Conservation (phyloP, 768 basidiomycete genomes). For the Astraeus odoratus region DNA sequence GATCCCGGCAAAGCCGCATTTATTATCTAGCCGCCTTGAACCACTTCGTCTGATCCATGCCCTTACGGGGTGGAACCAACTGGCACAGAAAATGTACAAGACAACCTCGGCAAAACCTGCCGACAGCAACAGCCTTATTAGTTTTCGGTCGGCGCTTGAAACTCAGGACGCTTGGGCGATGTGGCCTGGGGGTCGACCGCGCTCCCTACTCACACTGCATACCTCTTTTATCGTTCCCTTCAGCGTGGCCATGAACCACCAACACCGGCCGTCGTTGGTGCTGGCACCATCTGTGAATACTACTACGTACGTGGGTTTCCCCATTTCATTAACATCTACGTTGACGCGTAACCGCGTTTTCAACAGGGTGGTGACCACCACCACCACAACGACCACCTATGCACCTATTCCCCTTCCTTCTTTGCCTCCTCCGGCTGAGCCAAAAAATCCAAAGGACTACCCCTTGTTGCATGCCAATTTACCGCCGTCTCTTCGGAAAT, state of each 20-base stretch:
- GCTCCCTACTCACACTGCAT: slow-evolving; percentile 17
- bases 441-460: slow-evolving; percentile 74
- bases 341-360: slow-evolving; percentile 20
- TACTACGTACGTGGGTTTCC: slow-evolving; percentile 54
- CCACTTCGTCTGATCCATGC: too few relatives aligned
- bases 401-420: slow-evolving; percentile 80
- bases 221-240: slow-evolving; percentile 20
- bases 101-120: slow-evolving; percentile 19
- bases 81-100: slow-evolving; percentile 2
- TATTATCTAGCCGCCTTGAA: too few relatives aligned
- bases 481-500: slow-evolving; percentile 65
- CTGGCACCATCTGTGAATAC: slow-evolving; percentile 81
- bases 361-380: slow-evolving; percentile 80
- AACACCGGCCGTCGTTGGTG: slow-evolving; percentile 58
- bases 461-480: slow-evolving; percentile 70
- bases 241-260: slow-evolving; percentile 48
- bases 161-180: slow-evolving; percentile 17
- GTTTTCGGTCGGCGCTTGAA: slow-evolving; percentile 21
- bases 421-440: slow-evolving; percentile 61
- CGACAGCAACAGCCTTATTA: slow-evolving; percentile 4
- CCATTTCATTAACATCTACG: slow-evolving; percentile 1
- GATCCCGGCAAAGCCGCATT: too few relatives aligned
- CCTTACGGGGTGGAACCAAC: background rate
- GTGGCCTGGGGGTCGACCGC: slow-evolving; percentile 28
- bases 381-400: slow-evolving; percentile 84